Conservation (phyloP, 2,329 filamentous ascomycete species). For the Nakataea oryzae region DNA sequence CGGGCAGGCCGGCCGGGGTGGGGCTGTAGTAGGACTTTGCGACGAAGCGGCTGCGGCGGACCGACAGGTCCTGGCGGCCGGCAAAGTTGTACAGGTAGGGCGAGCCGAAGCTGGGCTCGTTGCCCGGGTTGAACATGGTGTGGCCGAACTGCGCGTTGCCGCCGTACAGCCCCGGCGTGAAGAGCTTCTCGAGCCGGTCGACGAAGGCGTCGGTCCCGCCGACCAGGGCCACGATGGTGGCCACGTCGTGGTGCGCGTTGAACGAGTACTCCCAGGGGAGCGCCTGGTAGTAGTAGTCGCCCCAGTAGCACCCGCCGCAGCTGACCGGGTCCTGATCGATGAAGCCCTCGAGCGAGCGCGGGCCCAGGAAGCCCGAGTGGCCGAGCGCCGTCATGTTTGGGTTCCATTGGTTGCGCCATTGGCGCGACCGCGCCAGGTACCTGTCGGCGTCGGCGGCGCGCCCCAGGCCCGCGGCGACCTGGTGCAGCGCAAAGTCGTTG, state of each 20-base stretch:
- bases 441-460: slow-evolving; percentile 41
- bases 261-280: slow-evolving; percentile 57
- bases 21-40: slow-evolving; percentile 50
- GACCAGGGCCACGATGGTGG: slow-evolving; percentile 37
- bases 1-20: slow-evolving; percentile 47
- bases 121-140: slow-evolving; percentile 36
- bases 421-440: slow-evolving; percentile 52
- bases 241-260: slow-evolving; percentile 56
- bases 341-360: slow-evolving; percentile 33
- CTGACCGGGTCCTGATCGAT: slow-evolving; percentile 37
- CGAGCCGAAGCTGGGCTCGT: slow-evolving; percentile 56
- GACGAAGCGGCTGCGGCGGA: slow-evolving; percentile 45
- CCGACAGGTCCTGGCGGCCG: slow-evolving; percentile 49
- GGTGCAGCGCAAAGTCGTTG: slow-evolving; percentile 59
- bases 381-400: slow-evolving; percentile 41
- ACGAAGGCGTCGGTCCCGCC: slow-evolving; percentile 46
- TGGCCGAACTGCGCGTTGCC: slow-evolving; percentile 32
- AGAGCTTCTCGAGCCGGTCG: slow-evolving; percentile 49
- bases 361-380: slow-evolving; percentile 57
- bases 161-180: slow-evolving; percentile 34
- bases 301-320: slow-evolving; percentile 59
- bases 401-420: slow-evolving; percentile 69
- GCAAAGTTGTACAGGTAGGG: slow-evolving; percentile 63
- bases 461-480: slow-evolving; percentile 49
- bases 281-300: slow-evolving; percentile 44